phyloP scores from a whole-genome alignment of 2,329 filamentous ascomycete genomes.

The Graphilbum fragrans region DNA sequence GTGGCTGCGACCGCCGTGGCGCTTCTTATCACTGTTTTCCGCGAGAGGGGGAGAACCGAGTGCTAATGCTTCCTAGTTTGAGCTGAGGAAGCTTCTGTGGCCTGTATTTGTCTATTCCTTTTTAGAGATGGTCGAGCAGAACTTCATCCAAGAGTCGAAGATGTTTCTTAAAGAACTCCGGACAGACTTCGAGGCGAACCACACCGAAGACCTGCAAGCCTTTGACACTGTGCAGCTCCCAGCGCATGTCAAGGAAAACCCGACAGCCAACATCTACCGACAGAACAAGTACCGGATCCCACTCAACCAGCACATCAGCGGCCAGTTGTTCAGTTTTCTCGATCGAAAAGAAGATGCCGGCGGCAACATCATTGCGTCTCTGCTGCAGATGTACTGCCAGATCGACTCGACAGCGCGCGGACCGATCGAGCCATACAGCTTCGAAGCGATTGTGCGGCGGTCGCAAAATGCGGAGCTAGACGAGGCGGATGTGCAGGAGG shows the following conservation, averaged over 20 bases:
- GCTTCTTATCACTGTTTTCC: not conserved
- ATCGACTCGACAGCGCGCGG: constrained; percentile 47
- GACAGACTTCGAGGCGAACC: constrained; percentile 59
- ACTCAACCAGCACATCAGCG: constrained; percentile 74
- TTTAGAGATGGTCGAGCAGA: constrained; percentile 62
- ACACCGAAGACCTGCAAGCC: constrained; percentile 66
- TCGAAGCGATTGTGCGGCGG: constrained; percentile 45
- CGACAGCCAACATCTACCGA: constrained; percentile 68
- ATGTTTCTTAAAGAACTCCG: constrained; percentile 60
- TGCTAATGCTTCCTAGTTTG: constrained; percentile 43
- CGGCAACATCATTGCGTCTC: constrained; percentile 62
- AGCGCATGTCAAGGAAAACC: constrained; percentile 66
- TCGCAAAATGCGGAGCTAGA: constrained; percentile 50
- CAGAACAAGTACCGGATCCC: constrained; percentile 83
- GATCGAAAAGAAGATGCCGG: constrained; percentile 77
- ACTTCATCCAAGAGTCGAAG: constrained; percentile 60
- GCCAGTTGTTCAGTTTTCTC: constrained; percentile 74
- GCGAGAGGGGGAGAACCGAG: not conserved
- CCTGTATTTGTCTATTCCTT: constrained; percentile 91
- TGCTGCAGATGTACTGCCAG: constrained; percentile 52
- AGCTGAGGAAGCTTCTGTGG: constrained; percentile 81
- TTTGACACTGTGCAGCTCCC: constrained; percentile 66
- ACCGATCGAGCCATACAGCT: constrained; percentile 51
- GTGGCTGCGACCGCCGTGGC: too few relatives aligned
- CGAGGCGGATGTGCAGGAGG: constrained; percentile 50